Conservation (phyloP, 345 rosid species). For the Capsella bursapastoris region DNA sequence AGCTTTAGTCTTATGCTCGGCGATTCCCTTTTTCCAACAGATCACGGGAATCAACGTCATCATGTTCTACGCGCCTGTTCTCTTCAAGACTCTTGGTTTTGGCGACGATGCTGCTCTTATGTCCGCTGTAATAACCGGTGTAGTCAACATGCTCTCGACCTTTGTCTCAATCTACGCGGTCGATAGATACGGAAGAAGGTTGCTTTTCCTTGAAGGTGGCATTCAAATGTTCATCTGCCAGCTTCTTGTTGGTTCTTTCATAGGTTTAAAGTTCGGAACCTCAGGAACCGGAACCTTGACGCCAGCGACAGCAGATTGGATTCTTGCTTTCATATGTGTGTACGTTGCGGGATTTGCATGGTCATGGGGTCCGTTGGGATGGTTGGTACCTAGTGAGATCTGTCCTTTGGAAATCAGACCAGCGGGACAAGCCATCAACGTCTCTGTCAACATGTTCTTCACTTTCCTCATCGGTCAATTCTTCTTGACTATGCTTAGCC, state of each 20-base stretch:
- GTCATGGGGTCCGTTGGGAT: slow-evolving; percentile 75
- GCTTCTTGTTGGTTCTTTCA: slow-evolving; percentile 32
- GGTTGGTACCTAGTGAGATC: slow-evolving; percentile 68
- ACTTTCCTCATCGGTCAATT: slow-evolving; percentile 59
- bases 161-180: slow-evolving; percentile 42
- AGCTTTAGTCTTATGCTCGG: slow-evolving; percentile 31
- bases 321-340: slow-evolving; percentile 49
- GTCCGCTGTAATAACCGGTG: slow-evolving; percentile 51
- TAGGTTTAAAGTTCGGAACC: slow-evolving; percentile 47
- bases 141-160: slow-evolving; percentile 42
- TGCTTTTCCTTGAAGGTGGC: slow-evolving; percentile 57
- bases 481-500: slow-evolving; percentile 62
- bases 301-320: slow-evolving; percentile 53
- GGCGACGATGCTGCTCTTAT: slow-evolving; percentile 48
- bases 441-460: slow-evolving; percentile 55
- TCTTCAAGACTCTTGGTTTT: slow-evolving; percentile 57
- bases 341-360: slow-evolving; percentile 60
- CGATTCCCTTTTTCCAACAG: slow-evolving; percentile 57
- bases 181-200: slow-evolving; percentile 51
- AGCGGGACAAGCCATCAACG: slow-evolving; percentile 60
- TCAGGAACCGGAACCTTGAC: slow-evolving; percentile 47
- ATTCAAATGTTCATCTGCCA: slow-evolving; percentile 48
- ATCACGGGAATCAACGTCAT: slow-evolving; percentile 56
- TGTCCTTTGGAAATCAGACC: slow-evolving; percentile 60
- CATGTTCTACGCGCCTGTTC: slow-evolving; percentile 59